Evolutionary conservation across 805 yeast genomes (phyloP).

Genomic region (Kodamaea kaohsiungensis): DNA sequence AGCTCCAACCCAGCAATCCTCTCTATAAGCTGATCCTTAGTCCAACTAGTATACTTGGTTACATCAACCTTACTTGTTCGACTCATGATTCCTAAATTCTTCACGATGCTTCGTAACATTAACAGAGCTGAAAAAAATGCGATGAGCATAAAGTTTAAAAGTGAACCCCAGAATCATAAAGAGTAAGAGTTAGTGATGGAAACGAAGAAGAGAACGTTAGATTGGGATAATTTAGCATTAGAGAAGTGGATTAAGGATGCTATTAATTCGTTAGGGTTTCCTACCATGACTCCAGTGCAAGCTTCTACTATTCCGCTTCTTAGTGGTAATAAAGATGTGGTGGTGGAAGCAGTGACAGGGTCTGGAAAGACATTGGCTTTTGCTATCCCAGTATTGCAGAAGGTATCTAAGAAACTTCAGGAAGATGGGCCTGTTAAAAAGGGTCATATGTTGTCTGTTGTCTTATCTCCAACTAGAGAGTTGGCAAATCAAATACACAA

Average conservation of each 20-base stretch:
- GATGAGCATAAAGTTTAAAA: constrained; percentile 3
- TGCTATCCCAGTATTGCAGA: constrained; percentile 78
- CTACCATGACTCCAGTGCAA: constrained; percentile 93
- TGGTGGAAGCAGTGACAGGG: constrained; percentile 96
- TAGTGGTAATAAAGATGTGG: constrained; percentile 85
- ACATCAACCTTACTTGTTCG: constrained; percentile 7
- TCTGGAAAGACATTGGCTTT: constrained; percentile 97
- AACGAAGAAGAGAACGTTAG: constrained; percentile 43
- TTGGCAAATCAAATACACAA: constrained; percentile 67
- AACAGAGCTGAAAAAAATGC: neutral
- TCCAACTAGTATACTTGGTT: constrained; percentile 57
- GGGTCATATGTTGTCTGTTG: constrained; percentile 71
- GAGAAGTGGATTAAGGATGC: constrained; percentile 72
- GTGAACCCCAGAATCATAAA: neutral
- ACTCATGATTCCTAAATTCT: constrained; percentile 3
- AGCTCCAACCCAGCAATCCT: constrained; percentile 58
- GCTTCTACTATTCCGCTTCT: constrained; percentile 91
- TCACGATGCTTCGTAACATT: constrained; percentile 6
- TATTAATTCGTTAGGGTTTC: constrained; percentile 70
- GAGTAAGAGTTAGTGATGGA: constrained; percentile 15
- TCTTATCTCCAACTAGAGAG: constrained; percentile 75
- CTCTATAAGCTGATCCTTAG: constrained; percentile 61
- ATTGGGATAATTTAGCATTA: constrained; percentile 60
- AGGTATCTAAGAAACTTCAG: constrained; percentile 40
- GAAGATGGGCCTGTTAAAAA: constrained; percentile 41